Base-by-base conservation (phyloP, 176 grass and related monocot species). In the Aegilops longissima region DNA sequence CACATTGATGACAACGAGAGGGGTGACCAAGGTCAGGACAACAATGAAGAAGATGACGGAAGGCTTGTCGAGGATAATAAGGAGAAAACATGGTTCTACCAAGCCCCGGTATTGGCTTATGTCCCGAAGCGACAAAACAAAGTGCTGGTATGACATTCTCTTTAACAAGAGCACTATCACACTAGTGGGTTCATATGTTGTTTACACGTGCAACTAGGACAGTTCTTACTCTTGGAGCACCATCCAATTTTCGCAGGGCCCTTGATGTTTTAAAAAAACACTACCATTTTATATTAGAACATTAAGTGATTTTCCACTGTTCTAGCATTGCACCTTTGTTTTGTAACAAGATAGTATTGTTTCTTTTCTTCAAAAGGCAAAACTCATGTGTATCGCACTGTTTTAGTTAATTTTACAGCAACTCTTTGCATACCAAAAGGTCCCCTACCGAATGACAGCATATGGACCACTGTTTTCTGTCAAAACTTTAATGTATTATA, bases 321-420 rank as follows among this genome's bases (percentile, higher is more conserved):
- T 88, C 17, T 71, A 74, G 36, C 39, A 27, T 63, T 83, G 4
- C 54, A 59, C 62, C 17, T 73, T 23, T 84, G 16, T 66, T 84
- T 17, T 67, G 1, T 38, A n/a, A 42, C n/a, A 65, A 67, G 44
- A 71, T 63, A 61, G 5, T 79, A 16, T 31, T 49, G 35, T 84
- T n/a, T 88, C 6, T 84, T 62, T 79, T 79, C 45, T 86, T 80
- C 7, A 72, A 42, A 74, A 5, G 1, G 35, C 21, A 5, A 74
- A 66, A 39, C 31, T 76, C 14, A 42, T 67, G 24, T 80, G 45
- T 81, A 66, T 73, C 27, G 66, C 49, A 9, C 38, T 47, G 58
- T 61, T 89, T 80, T 18, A 2, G n/a, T 74, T 80, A 8, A 39
- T n/a, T 39, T 76, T 66, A 58, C 40, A 9, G 1, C 16, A 58